phyloP scores from a whole-genome alignment of 257 asterid species.

The Solanum neorickii region DNA sequence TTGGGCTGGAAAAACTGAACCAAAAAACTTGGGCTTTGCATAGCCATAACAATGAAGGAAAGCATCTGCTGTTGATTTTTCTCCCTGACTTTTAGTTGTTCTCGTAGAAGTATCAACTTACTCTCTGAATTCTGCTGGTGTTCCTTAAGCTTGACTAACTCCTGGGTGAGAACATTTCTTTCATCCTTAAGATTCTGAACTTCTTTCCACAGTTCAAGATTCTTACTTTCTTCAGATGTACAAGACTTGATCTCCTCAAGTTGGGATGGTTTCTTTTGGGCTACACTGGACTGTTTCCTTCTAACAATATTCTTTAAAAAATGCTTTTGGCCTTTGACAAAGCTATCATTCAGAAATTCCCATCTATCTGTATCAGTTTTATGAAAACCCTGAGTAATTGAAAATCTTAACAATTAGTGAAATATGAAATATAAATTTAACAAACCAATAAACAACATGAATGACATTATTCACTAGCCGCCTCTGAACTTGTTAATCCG shows the following conservation, averaged over 20 bases:
- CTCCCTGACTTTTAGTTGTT: conserved; percentile 75
- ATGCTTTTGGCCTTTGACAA: conserved; percentile 74
- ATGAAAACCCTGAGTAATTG: conserved; percentile 61
- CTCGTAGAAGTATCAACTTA: conserved; percentile 43
- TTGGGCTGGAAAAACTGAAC: conserved; percentile 74
- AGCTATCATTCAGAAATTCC: conserved; percentile 76
- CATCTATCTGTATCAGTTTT: conserved; percentile 83
- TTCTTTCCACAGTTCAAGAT: conserved; percentile 49
- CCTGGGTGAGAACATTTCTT: conserved; percentile 47
- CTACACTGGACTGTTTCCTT: conserved; percentile 43
- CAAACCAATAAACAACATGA: background rate
- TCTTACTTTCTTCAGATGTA: conserved; percentile 42
- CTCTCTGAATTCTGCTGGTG: conserved; percentile 67
- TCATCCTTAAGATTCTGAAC: conserved; percentile 64
- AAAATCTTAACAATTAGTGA: background rate
- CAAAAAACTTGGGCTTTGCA: conserved; percentile 78
- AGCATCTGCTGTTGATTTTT: conserved; percentile 93
- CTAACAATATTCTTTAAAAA: conserved; percentile 66
- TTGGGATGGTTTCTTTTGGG: conserved; percentile 32
- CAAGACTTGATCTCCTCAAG: conserved; percentile 16
- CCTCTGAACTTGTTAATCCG: background rate
- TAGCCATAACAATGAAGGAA: conserved; percentile 89
- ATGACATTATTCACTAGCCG: background rate
- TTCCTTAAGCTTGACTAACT: conserved; percentile 51
- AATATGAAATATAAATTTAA: background rate